Base-by-base conservation (phyloP, 345 rosid genomes). In the Bruguiera parviflora region DNA sequence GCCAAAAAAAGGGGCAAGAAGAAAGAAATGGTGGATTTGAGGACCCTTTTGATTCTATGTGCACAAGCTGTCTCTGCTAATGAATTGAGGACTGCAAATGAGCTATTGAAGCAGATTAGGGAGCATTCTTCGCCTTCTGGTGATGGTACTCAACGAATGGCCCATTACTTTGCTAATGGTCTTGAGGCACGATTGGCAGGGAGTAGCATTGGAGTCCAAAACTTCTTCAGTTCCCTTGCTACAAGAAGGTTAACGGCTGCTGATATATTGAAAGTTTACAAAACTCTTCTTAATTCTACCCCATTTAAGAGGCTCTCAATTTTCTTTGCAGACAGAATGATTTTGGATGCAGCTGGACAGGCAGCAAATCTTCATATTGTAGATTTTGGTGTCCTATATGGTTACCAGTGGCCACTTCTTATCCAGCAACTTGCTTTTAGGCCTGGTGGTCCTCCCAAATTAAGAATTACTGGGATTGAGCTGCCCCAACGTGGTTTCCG, bases 401-500 rank as follows among this genome's bases (percentile, higher is more conserved):
- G 97, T 70, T 95, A 89, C 72, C 98, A 92, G 8, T 96, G 98
- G 98, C 99, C 99, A 9, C 82, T 89, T 32, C 78, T 96, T 67
- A 85, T 96, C 29, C 88, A 96, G 65, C 75, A 85, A 60, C 77
- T 92, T 46, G 83, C 99, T 0, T 63, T 9, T 22, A 73, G 64
- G 53, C 46, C 31, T 0, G 79, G 84, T 61, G 96, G 98, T 1
- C 87, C 96, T 22, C 98, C 98, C 0, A 92, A 79, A 78, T 70
- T 96, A 72, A 83, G 96, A 75, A 86, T 96, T 66, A 96, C 99
- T 0, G 99, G 98, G 62, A 86, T 96, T 61, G 99, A 96, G 66
- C 85, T 92, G 71, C 99, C 99, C 6, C 98, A 87, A 75, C 90
- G 89, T 11, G 99, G 99, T 20, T 89, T 92, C 78, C 85, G 97